Conservation (phyloP, 2,329 filamentous ascomycete species). For the Botrytis aclada region DNA sequence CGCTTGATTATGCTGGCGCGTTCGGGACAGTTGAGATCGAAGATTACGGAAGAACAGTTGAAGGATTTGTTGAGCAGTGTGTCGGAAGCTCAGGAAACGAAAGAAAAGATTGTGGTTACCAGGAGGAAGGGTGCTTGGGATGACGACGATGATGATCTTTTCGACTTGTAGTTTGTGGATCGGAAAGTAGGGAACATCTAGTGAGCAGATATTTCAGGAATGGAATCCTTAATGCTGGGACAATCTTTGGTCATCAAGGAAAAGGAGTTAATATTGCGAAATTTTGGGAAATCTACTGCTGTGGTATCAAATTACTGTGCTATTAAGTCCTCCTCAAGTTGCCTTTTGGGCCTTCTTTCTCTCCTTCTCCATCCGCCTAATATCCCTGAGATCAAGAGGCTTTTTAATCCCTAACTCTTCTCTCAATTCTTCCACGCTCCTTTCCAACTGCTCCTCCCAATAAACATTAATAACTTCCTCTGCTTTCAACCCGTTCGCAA, state of each 20-base stretch:
- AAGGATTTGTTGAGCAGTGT: constrained; percentile 87
- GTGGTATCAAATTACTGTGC: constrained; percentile 25
- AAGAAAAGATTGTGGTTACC: constrained; percentile 83
- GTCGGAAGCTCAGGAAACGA: constrained; percentile 70
- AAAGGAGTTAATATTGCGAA: constrained; percentile 10
- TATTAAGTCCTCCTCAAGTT: constrained; percentile 31
- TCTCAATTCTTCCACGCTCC: constrained; percentile 74
- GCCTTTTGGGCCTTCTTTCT: constrained; percentile 60
- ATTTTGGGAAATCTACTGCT: not conserved
- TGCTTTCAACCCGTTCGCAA: constrained; percentile 72
- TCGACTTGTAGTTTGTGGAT: constrained; percentile 48
- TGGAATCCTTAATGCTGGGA: not conserved
- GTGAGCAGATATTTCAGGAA: not conserved
- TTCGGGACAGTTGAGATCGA: constrained; percentile 77
- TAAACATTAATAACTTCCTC: constrained; percentile 92
- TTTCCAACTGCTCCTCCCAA: constrained; percentile 92
- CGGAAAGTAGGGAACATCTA: not conserved
- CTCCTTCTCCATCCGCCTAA: constrained; percentile 67
- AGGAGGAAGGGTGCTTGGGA: constrained; percentile 84
- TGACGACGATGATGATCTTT: constrained; percentile 74
- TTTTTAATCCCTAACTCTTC: constrained; percentile 76
- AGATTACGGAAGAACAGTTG: constrained; percentile 89
- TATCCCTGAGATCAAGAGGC: constrained; percentile 79
- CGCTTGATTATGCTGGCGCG: constrained; percentile 87
- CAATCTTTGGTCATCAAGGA: not conserved